Evolutionary conservation across 2,329 filamentous ascomycete species (phyloP).

Genomic region (Arthrocladium fulminans): DNA sequence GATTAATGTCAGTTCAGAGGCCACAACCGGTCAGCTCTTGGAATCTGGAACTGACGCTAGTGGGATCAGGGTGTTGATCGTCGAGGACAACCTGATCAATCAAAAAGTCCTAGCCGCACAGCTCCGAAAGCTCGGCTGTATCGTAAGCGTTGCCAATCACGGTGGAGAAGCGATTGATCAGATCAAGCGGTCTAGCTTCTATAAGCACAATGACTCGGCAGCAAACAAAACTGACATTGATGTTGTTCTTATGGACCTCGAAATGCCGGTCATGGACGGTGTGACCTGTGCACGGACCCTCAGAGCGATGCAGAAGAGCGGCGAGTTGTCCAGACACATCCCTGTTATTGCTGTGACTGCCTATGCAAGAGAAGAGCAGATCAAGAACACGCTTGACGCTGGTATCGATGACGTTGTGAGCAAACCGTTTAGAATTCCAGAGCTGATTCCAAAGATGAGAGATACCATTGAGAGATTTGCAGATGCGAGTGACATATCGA

Average conservation of each 20-base stretch:
- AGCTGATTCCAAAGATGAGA: slow-evolving; percentile 59
- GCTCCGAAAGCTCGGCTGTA: slow-evolving; percentile 29
- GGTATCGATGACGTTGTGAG: slow-evolving; percentile 72
- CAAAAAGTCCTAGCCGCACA: slow-evolving; percentile 32
- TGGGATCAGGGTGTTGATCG: slow-evolving; percentile 29
- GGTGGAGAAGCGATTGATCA: slow-evolving; percentile 37
- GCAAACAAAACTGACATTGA: slow-evolving; percentile 34
- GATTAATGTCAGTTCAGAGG: neutral
- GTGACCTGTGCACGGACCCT: slow-evolving; percentile 64
- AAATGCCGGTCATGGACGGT: slow-evolving; percentile 79
- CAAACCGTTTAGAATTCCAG: slow-evolving; percentile 70
- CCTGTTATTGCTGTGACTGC: slow-evolving; percentile 48
- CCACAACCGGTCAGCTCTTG: neutral
- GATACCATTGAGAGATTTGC: slow-evolving; percentile 34
- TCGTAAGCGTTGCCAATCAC: slow-evolving; percentile 30
- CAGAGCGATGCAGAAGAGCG: slow-evolving; percentile 52
- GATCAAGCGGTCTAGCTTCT: slow-evolving; percentile 69
- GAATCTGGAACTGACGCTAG: neutral
- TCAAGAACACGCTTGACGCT: slow-evolving; percentile 59
- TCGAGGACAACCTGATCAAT: slow-evolving; percentile 40
- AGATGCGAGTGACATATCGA: neutral
- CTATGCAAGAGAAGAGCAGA: slow-evolving; percentile 67
- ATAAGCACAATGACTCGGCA: neutral
- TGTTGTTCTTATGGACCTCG: slow-evolving; percentile 69
- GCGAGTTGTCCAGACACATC: slow-evolving; percentile 35